phyloP scores from a whole-genome alignment of 495 filamentous ascomycete genomes.

The Lasiosphaeria hispida region DNA sequence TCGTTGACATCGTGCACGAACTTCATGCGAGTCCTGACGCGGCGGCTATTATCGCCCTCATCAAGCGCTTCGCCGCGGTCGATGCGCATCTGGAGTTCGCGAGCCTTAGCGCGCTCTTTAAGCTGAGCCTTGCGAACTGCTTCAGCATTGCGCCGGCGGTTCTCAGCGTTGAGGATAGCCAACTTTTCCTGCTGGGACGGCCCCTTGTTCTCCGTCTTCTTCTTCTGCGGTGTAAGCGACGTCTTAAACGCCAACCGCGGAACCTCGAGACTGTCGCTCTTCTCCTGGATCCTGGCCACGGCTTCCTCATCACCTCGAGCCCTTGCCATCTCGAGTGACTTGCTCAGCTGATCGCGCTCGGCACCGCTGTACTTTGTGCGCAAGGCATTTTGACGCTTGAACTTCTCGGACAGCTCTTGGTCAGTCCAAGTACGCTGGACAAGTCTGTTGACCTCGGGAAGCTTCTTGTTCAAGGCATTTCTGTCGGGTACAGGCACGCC shows the following conservation, averaged over 20 bases:
- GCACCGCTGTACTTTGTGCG: slow-evolving; percentile 58
- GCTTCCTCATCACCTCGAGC: slow-evolving; percentile 59
- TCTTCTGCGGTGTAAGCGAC: slow-evolving; percentile 46
- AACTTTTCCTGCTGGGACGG: slow-evolving; percentile 70
- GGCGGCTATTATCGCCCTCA: slow-evolving; percentile 55
- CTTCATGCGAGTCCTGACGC: slow-evolving; percentile 60
- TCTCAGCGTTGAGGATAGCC: slow-evolving; percentile 69
- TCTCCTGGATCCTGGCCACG: slow-evolving; percentile 58
- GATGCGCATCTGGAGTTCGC: slow-evolving; percentile 51
- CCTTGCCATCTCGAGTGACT: slow-evolving; percentile 63
- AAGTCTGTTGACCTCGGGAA: slow-evolving; percentile 76
- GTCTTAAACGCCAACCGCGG: slow-evolving; percentile 70
- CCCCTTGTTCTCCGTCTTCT: slow-evolving; percentile 41
- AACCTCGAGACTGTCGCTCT: slow-evolving; percentile 64
- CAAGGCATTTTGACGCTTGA: slow-evolving; percentile 63
- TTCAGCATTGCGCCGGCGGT: slow-evolving; percentile 75
- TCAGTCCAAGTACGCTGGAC: slow-evolving; percentile 77
- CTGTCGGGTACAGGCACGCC: slow-evolving; percentile 68
- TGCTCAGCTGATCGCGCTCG: slow-evolving; percentile 60
- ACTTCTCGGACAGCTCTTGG: slow-evolving; percentile 72
- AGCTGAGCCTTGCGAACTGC: slow-evolving; percentile 82
- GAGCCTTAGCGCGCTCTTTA: slow-evolving; percentile 66
- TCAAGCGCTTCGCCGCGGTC: slow-evolving; percentile 50
- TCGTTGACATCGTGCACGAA: slow-evolving; percentile 54
- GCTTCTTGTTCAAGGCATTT: slow-evolving; percentile 62